These are phyloP conservation scores for Boletus semigastroideus DNA, from an alignment of 1,284 basidiomycete species.

Conservation along the genomic window DNA sequence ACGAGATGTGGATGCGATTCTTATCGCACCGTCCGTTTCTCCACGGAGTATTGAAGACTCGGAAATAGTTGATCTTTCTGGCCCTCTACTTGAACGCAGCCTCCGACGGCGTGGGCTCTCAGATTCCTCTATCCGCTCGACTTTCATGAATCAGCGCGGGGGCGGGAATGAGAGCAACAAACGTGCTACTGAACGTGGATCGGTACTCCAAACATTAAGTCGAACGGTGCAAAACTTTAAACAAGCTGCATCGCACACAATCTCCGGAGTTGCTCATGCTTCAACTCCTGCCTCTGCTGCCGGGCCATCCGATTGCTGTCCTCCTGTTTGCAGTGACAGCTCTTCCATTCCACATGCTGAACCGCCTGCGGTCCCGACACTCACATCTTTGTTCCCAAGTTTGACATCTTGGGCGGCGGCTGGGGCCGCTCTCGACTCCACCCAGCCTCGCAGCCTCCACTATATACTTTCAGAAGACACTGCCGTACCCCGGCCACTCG, in stretches of 20 bases:
- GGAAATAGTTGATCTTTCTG: constrained; percentile 39
- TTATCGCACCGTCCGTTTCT: constrained; percentile 52
- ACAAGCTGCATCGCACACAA: constrained; percentile 35
- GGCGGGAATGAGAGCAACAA: constrained; percentile 14
- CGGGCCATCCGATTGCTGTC: background rate
- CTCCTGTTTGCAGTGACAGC: background rate
- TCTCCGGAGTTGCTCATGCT: constrained; percentile 23
- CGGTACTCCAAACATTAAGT: constrained; percentile 34
- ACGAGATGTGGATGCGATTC: constrained; percentile 73
- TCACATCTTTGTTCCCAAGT: constrained; percentile 31
- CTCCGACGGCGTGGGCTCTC: constrained; percentile 79
- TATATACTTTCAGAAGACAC: constrained; percentile 17
- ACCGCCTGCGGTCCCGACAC: constrained; percentile 16
- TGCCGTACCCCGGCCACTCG: constrained; percentile 25
- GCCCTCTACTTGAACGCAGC: constrained; percentile 61
- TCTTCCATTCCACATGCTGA: constrained; percentile 11
- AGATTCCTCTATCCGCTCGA: constrained; percentile 88
- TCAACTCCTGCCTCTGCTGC: background rate
- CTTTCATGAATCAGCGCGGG: constrained; percentile 59
- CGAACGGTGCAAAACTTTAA: constrained; percentile 36
- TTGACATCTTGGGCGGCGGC: constrained; percentile 39
- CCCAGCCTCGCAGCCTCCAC: constrained; percentile 3
- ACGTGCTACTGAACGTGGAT: constrained; percentile 19
- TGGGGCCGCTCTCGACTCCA: constrained; percentile 18
- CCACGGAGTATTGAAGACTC: constrained; percentile 27